Evolutionary conservation across 257 asterid genomes (phyloP), one percentile per base, ranked within the genome.

Genomic region (Agastache rugosa): DNA sequence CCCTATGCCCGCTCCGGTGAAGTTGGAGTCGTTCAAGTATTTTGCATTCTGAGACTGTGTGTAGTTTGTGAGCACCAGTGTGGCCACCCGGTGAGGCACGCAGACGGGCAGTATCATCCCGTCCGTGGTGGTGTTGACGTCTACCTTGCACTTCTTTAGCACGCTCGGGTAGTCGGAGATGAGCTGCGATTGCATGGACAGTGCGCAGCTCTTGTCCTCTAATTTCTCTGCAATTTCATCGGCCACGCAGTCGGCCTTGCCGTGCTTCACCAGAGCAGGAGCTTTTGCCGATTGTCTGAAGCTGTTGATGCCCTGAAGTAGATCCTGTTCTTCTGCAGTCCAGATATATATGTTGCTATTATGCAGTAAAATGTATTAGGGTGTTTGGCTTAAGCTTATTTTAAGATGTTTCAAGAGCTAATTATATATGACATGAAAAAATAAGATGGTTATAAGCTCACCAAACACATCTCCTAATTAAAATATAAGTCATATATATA

Each of bases 51-150:
- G 87, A 0, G 98, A 78, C 75, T 83, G 87, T 0, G 98, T 90
- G 74, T 89, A 93, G 84, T 89, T 93, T 0, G 96, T 87, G 73
- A 93, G 95, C 50, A 93, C 97, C 0, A 90, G 85, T 1, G 97
- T 87, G 0, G 94, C 71, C 0, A 83, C 85, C 0, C 96, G 90
- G 7, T 68, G 74, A 0, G 84, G 86, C 27, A 90, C 97, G n/a
- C 97, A 93, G 1, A 93, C 97, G 5, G 96, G 97, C 19, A 93
- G 75, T 10, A 90, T 69, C 42, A 86, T 71, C 5, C 94, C 98
- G 0, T 89, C 97, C 0, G 6, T 15, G 0, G 98, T 93, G 4
- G 87, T 75, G 77, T 86, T 90, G 17, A 74, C 50, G 79, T 89
- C 86, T 0, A 93, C 83, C 2, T 81, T 58, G 80, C 98, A 93